phyloP scores from a whole-genome alignment of 1,139 yeast genomes.

The Taiozyma sp. region DNA sequence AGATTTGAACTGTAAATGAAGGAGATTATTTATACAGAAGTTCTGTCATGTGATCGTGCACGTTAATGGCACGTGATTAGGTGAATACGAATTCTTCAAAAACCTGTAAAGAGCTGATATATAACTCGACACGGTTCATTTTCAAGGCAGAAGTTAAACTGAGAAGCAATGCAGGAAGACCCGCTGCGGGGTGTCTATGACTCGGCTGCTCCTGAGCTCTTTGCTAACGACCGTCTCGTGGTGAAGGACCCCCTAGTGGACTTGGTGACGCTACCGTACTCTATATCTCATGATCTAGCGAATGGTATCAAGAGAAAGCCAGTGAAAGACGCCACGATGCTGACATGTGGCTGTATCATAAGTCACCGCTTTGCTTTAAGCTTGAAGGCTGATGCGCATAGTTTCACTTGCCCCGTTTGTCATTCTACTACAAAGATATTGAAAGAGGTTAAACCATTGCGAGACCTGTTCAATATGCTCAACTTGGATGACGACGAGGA shows the following conservation, averaged over 20 bases:
- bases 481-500: conserved; percentile 4
- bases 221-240: not conserved
- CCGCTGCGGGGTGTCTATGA: not conserved
- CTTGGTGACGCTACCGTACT: not conserved
- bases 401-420: conserved; percentile 47
- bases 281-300: not conserved
- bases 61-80: not conserved
- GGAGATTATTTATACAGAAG: not conserved
- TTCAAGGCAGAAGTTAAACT: not conserved
- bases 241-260: not conserved
- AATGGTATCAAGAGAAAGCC: not conserved
- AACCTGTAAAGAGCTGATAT: not conserved
- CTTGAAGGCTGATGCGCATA: conserved; percentile 11
- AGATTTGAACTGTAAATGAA: not conserved
- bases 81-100: too few species aligned
- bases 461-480: conserved; percentile 39
- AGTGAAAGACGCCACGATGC: conserved; percentile 30
- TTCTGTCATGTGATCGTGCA: not conserved
- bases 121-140: not conserved
- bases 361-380: conserved; percentile 41
- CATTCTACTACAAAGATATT: conserved; percentile 31
- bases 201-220: not conserved
- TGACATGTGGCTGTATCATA: conserved; percentile 69
- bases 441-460: conserved; percentile 45
- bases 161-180: not conserved